phyloP scores from a whole-genome alignment of 768 basidiomycete genomes.

The Paxillus ammoniavirescens region DNA sequence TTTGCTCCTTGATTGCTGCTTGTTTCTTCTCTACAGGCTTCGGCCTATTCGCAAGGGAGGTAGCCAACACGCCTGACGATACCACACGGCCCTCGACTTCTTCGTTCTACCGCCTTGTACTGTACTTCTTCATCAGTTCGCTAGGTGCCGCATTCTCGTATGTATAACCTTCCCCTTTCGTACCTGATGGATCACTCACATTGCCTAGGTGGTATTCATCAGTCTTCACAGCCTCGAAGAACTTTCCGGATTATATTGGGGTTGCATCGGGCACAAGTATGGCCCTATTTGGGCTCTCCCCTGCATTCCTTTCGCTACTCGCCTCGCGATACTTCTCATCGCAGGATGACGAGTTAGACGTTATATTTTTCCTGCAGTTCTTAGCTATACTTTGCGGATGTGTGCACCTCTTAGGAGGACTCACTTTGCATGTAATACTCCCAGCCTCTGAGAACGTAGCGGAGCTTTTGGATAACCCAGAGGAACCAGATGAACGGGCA shows the following conservation, averaged over 20 bases:
- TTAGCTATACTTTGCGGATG: constrained; percentile 52
- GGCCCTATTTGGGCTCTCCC: constrained; percentile 81
- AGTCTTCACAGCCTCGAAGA: constrained; percentile 72
- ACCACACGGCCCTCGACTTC: constrained; percentile 37
- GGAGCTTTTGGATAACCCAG: no score
- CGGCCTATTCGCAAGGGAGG: constrained; percentile 57
- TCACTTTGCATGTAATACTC: constrained; percentile 36
- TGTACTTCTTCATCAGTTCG: constrained; percentile 62
- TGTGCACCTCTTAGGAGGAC: constrained; percentile 54
- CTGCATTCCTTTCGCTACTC: constrained; percentile 64
- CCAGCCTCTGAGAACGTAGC: constrained; percentile 8
- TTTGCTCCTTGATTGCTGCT: constrained; percentile 63
- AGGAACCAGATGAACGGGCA: no score
- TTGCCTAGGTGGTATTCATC: constrained; percentile 60
- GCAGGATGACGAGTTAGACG: constrained; percentile 41
- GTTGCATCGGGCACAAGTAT: constrained; percentile 64
- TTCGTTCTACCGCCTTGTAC: constrained; percentile 51
- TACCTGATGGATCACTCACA: background rate
- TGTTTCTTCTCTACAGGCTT: constrained; percentile 60
- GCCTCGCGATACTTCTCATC: constrained; percentile 63
- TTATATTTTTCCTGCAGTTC: constrained; percentile 52
- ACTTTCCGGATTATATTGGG: constrained; percentile 64
- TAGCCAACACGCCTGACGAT: constrained; percentile 44
- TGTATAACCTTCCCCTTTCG: constrained; percentile 25
- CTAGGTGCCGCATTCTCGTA: constrained; percentile 74